Evolutionary conservation across 2,329 filamentous ascomycete species (phyloP).

Genomic region (Chrysoporthe deuterocubensis): DNA sequence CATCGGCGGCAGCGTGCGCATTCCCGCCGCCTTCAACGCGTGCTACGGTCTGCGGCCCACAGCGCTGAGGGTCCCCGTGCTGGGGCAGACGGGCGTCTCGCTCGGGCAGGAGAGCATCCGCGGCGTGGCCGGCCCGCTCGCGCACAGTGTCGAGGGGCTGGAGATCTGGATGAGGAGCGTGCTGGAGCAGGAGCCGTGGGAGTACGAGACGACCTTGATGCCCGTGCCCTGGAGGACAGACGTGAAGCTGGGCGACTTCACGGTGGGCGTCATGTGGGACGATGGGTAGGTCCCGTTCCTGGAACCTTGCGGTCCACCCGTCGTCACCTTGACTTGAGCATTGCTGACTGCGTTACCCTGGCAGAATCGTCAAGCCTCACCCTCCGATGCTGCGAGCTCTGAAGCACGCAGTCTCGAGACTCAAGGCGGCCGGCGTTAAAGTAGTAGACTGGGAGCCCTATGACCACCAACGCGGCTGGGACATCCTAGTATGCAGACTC

Average conservation of each 20-base stretch:
- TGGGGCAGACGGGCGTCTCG: not conserved
- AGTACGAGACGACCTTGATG: slow-evolving; percentile 16
- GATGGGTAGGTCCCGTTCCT: slow-evolving; percentile 18
- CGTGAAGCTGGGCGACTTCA: slow-evolving; percentile 5
- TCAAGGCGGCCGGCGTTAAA: slow-evolving; percentile 21
- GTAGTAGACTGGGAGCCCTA: slow-evolving; percentile 29
- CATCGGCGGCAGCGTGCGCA: slow-evolving; percentile 24
- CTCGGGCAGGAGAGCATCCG: slow-evolving; percentile 22
- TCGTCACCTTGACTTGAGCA: no score
- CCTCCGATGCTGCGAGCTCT: slow-evolving; percentile 26
- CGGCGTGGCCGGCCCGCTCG: slow-evolving; percentile 24
- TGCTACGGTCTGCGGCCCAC: slow-evolving; percentile 28
- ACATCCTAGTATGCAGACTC: slow-evolving; percentile 11
- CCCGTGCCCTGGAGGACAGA: slow-evolving; percentile 19
- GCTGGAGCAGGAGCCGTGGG: slow-evolving; percentile 24
- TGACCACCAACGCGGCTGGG: slow-evolving; percentile 24
- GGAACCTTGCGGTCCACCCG: no score
- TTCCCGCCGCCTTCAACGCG: slow-evolving; percentile 27
- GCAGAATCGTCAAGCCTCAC: slow-evolving; percentile 26
- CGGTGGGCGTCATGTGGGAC: slow-evolving; percentile 25
- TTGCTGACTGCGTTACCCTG: not conserved
- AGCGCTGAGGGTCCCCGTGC: slow-evolving; percentile 13
- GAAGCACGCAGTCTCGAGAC: slow-evolving; percentile 15
- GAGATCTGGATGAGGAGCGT: slow-evolving; percentile 24
- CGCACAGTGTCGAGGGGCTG: slow-evolving; percentile 19